Evolutionary conservation across 169 alveolate species (phyloP), one percentile per base, ranked within the genome.

Genomic region (Cryptosporidium baileyi): DNA sequence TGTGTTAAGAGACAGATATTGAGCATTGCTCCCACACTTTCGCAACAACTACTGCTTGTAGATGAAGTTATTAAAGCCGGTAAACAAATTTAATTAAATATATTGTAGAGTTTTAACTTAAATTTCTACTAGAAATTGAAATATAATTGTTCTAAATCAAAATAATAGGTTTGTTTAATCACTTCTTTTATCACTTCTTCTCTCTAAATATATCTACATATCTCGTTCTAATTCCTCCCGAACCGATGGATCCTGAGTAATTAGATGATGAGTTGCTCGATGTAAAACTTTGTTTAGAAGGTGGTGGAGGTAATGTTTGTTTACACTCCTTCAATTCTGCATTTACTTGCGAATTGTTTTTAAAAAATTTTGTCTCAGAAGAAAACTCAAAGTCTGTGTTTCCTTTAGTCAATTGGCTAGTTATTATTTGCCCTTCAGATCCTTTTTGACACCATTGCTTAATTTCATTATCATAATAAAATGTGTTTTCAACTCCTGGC

Each of bases 41-140:
- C 99, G 44, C 98, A 98, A 93, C 98, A 98, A 92, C 92, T 97
- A 81, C 92, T 98, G 28, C 94, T 97, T 65, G 99, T 97, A 22
- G 99, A 97, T 88, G 99, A 98, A 88, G 96, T 97, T 26, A 95
- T 97, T 81, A 95, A 97, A 92, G 99, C 99, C 2, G 99, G 99
- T 57, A 95, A 94, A 88, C 96, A 96, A 41, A 97, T 97, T 97
- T 57, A 38, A 54, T 67, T 89, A 32, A 57, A 11, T 47, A n/a
- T 47, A 26, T 47, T n/a, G n/a, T n/a, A n/a, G n/a, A n/a, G n/a
- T n/a, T n/a, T 3, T 47, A 9, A 11, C 19, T 47, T 9, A n/a
- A 47, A 47, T 47, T n/a, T 47, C 59, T 47, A 47, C 59, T 13
- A 9, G 49, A 47, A n/a, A 2, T n/a, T n/a, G n/a, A n/a, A n/a